Percentiles rank a stretch among this genome's conserved stretches.
phyloP scores from a whole-genome alignment of 129 eudicot genomes.

The Kitagawia praeruptora region DNA sequence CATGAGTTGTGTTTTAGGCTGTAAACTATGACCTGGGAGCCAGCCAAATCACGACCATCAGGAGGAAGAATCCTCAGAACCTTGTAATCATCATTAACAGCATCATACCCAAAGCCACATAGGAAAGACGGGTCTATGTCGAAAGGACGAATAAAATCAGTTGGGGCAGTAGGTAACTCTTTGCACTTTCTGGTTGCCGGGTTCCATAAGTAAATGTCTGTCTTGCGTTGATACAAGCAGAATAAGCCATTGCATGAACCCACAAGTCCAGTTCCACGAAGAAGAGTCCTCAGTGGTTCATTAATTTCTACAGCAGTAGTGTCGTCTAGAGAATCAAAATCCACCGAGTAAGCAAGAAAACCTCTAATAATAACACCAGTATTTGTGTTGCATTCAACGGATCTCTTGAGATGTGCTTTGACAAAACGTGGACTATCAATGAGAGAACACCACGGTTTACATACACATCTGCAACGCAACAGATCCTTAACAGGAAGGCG shows the following conservation, averaged over 20 bases:
- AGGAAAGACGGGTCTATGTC: not conserved
- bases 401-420: conserved; percentile 8
- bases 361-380: not conserved
- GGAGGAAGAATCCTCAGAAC: not conserved
- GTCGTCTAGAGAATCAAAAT: conserved; percentile 3
- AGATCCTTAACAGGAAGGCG: not conserved
- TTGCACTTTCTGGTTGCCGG: conserved; percentile 7
- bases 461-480: not conserved
- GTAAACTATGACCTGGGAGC: not conserved
- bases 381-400: not conserved
- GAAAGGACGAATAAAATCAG: not conserved
- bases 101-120: conserved; percentile 6
- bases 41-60: not conserved
- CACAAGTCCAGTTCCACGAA: conserved; percentile 6
- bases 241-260: conserved; percentile 32
- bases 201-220: not conserved
- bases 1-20: conserved; percentile 6
- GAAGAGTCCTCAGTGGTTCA: not conserved
- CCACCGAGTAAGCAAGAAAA: not conserved
- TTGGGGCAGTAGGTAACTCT: not conserved
- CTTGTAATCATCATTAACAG: conserved; percentile 3
- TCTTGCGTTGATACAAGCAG: conserved; percentile 11
- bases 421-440: conserved; percentile 5
- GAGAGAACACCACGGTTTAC: conserved; percentile 10
- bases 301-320: not conserved